These are phyloP conservation scores for Xylaria hypoxylon DNA, from an alignment of 2,329 filamentous ascomycete genomes.

Conservation along the genomic window DNA sequence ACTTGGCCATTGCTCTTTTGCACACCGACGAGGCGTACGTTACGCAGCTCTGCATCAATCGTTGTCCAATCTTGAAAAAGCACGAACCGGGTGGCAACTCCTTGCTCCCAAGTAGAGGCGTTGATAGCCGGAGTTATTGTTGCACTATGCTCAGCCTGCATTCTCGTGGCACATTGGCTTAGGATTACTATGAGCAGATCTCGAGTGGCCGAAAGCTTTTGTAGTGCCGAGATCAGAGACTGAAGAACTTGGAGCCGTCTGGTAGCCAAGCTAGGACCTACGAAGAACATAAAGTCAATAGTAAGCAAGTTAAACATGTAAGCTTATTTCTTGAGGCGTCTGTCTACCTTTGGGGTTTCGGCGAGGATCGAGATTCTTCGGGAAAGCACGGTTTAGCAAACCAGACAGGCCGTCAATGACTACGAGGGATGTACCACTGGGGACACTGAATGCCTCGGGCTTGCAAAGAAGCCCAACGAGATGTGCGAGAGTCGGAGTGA, in stretches of 20 bases:
- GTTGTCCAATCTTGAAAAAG: conserved; percentile 82
- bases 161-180: conserved; percentile 84
- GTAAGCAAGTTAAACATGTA: neutral
- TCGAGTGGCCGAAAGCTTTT: conserved; percentile 78
- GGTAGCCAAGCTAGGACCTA: conserved; percentile 50
- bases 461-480: conserved; percentile 79
- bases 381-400: conserved; percentile 81
- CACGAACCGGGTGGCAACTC: conserved; percentile 77
- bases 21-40: conserved; percentile 70
- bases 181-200: conserved; percentile 80
- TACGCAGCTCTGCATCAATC: conserved; percentile 58
- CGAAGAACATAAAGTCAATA: conserved; percentile 29
- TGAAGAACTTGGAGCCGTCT: conserved; percentile 66
- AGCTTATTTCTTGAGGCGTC: conserved; percentile 41
- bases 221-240: conserved; percentile 75
- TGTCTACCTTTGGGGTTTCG: conserved; percentile 54
- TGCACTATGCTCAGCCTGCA: conserved; percentile 74
- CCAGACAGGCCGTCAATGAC: conserved; percentile 83
- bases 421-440: conserved; percentile 72
- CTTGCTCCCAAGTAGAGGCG: conserved; percentile 82
- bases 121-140: conserved; percentile 80
- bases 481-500: conserved; percentile 73
- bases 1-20: conserved; percentile 72
- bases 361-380: conserved; percentile 63
- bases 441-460: conserved; percentile 72